Evolutionary conservation across 768 basidiomycete species (phyloP).

Genomic region (Austroboletus festivus): DNA sequence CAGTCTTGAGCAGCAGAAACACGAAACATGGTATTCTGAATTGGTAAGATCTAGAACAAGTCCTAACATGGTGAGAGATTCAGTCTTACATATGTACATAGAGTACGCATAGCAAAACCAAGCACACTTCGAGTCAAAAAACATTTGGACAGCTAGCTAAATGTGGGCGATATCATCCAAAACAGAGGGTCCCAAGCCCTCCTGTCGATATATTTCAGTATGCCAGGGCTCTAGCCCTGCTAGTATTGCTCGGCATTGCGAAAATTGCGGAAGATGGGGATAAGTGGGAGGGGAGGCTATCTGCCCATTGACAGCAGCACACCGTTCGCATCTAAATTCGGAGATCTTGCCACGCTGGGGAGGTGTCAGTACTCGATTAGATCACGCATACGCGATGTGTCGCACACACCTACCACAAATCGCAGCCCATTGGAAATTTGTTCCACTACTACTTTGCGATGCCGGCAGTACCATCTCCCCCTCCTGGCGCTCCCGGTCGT

Average conservation of each 20-base stretch:
- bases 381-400: slow-evolving; percentile 1
- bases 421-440: slow-evolving; percentile 2
- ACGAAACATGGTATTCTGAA: not conserved
- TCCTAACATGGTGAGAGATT: too few species aligned
- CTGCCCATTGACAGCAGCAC: not conserved
- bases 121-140: not conserved
- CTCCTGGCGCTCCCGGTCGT: slow-evolving; percentile 9
- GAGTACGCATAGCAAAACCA: too few species aligned
- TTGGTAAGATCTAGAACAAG: not conserved
- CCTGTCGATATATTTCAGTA: slow-evolving; percentile 5
- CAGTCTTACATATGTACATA: too few species aligned
- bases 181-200: not conserved
- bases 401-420: slow-evolving; percentile 13
- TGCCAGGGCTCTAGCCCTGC: not conserved
- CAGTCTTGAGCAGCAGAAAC: too few species aligned
- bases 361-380: slow-evolving; percentile 4
- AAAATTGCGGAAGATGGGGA: not conserved
- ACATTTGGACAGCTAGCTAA: not conserved
- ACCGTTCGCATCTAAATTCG: slow-evolving; percentile 9
- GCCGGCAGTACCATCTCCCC: slow-evolving; percentile 1
- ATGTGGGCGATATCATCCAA: slow-evolving; percentile 12
- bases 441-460: slow-evolving; percentile 14
- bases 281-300: not conserved
- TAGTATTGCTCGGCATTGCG: not conserved
- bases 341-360: slow-evolving; percentile 5